Percentiles rank a stretch among this genome's conserved stretches.
Conservation (phyloP, 2,329 filamentous ascomycete species). For the Colletotrichum spaethianum region DNA sequence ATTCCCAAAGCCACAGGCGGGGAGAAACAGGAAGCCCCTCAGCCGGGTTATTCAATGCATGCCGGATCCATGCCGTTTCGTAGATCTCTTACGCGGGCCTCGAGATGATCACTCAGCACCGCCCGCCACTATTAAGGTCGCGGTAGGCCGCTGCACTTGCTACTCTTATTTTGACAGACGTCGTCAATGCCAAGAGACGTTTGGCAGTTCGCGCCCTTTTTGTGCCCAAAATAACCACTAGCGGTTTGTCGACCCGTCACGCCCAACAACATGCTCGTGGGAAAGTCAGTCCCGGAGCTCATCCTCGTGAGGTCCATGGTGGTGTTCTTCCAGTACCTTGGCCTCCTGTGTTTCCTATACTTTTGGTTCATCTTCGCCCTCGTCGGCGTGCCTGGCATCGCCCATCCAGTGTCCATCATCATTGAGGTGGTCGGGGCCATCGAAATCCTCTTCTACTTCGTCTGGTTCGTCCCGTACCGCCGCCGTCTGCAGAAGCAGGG, state of each 20-base stretch:
- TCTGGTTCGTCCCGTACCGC: constrained; percentile 60
- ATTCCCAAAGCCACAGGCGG: constrained; percentile 22
- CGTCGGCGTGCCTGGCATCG: constrained; percentile 43
- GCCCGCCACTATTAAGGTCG: constrained; percentile 15
- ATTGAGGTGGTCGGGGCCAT: constrained; percentile 46
- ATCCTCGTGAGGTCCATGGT: constrained; percentile 35
- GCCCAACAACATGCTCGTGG: constrained; percentile 33
- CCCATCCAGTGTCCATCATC: constrained; percentile 45
- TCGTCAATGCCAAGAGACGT: neutral
- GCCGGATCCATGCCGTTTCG: constrained; percentile 34
- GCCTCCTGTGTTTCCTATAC: constrained; percentile 42
- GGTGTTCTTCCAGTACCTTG: constrained; percentile 38
- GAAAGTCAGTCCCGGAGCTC: constrained; percentile 34
- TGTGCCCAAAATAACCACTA: neutral
- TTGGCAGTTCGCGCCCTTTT: neutral
- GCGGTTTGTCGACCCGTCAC: neutral
- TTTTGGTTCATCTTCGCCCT: constrained; percentile 42
- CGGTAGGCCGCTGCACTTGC: neutral
- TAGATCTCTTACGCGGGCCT: constrained; percentile 24
- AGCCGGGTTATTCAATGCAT: neutral
- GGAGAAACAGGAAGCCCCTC: constrained; percentile 15
- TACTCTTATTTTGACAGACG: neutral
- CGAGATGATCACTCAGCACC: neutral
- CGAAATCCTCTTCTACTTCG: constrained; percentile 59
- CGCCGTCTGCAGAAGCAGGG: constrained; percentile 55